Conservation (phyloP, 2,329 filamentous ascomycete genomes). For the Metarhizium humberi region DNA sequence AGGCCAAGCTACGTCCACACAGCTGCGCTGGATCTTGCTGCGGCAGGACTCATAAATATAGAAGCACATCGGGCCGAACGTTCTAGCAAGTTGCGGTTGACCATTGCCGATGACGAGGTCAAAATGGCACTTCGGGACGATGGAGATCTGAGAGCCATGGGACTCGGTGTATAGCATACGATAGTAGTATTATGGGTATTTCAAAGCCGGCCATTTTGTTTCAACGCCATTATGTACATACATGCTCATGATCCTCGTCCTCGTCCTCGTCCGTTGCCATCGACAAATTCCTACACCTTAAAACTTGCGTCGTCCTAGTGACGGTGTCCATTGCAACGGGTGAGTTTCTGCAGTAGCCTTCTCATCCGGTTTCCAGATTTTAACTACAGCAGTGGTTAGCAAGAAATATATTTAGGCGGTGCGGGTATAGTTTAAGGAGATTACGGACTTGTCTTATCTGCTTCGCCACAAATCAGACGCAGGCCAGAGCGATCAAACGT, state of each 20-base stretch:
- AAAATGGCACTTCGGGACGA: slow-evolving; percentile 83
- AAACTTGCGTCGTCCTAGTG: slow-evolving; percentile 66
- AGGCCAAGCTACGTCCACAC: slow-evolving; percentile 43
- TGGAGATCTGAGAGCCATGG: slow-evolving; percentile 72
- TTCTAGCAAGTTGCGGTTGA: slow-evolving; percentile 76
- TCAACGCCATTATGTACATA: neutral
- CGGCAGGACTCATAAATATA: slow-evolving; percentile 78
- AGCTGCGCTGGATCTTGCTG: slow-evolving; percentile 74
- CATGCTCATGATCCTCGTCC: neutral
- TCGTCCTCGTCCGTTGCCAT: neutral
- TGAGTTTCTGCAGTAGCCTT: slow-evolving; percentile 84
- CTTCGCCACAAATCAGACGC: slow-evolving; percentile 86
- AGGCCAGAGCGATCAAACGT: slow-evolving; percentile 86
- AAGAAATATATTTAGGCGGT: slow-evolving; percentile 17
- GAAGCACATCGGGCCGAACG: slow-evolving; percentile 75
- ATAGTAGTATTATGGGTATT: slow-evolving; percentile 12
- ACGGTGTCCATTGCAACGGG: slow-evolving; percentile 87
- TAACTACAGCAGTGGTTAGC: slow-evolving; percentile 58
- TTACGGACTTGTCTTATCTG: slow-evolving; percentile 77
- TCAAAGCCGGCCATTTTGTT: neutral
- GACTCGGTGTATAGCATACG: slow-evolving; percentile 38
- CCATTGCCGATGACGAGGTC: slow-evolving; percentile 85
- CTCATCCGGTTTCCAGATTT: slow-evolving; percentile 94
- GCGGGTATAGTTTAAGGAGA: neutral
- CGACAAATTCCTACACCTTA: slow-evolving; percentile 22